Percentiles rank a stretch among this genome's conserved stretches.
phyloP scores from a whole-genome alignment of 176 grass and related monocot genomes.

The Paspalum vaginatum region DNA sequence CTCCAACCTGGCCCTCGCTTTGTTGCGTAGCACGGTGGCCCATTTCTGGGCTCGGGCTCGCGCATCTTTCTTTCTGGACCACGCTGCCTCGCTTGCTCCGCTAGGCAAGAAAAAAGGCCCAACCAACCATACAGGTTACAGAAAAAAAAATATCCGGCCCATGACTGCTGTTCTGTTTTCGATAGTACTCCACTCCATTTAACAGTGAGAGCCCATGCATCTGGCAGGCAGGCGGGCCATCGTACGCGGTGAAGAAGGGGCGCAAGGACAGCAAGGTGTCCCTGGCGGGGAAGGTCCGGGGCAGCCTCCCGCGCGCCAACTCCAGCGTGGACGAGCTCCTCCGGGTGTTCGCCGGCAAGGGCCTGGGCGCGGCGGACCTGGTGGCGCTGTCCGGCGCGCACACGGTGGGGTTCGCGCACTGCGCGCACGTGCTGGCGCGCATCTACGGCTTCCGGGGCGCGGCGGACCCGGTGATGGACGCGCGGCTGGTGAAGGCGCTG shows the following conservation, averaged over 20 bases:
- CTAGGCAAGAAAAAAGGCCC: not conserved
- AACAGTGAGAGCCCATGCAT: too few relatives aligned
- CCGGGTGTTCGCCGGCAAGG: slow-evolving; percentile 76
- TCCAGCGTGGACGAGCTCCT: slow-evolving; percentile 81
- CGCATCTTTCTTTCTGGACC: slow-evolving; percentile 51
- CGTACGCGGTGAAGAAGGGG: slow-evolving; percentile 79
- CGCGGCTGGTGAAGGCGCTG: slow-evolving; percentile 70
- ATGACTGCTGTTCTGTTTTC: not conserved
- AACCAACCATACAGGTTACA: too few relatives aligned
- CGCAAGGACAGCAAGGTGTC: slow-evolving; percentile 94
- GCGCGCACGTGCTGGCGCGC: slow-evolving; percentile 58
- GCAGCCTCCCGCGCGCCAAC: slow-evolving; percentile 78
- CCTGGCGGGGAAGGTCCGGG: slow-evolving; percentile 53
- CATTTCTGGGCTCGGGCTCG: slow-evolving; percentile 10
- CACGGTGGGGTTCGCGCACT: slow-evolving; percentile 93
- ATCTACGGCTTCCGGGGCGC: slow-evolving; percentile 65
- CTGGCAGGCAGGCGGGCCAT: slow-evolving; percentile 87
- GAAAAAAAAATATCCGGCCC: not conserved
- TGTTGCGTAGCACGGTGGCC: slow-evolving; percentile 14
- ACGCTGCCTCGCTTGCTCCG: slow-evolving; percentile 1
- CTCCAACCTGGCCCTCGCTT: slow-evolving; percentile 10
- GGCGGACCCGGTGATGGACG: slow-evolving; percentile 76
- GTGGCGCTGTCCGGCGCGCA: slow-evolving; percentile 65
- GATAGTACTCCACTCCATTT: too few relatives aligned
- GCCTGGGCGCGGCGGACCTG: slow-evolving; percentile 48